Evolutionary conservation across 2,329 filamentous ascomycete species (phyloP), one percentile per base, ranked within the genome.

Genomic region (Metarhizium album): DNA sequence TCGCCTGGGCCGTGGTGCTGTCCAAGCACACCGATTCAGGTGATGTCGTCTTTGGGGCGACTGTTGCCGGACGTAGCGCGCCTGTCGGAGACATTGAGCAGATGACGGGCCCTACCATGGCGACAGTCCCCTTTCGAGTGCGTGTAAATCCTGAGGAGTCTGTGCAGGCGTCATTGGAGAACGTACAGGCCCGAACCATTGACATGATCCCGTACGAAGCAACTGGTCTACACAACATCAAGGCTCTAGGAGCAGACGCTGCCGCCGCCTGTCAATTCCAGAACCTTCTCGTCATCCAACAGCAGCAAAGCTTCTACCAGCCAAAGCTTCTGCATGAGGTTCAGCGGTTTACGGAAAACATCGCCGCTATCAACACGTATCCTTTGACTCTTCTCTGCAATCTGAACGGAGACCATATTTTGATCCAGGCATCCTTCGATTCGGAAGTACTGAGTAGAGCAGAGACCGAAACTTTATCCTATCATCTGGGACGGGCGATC

Each of bases 1-100:
- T 51, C 8, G 57, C 57, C 3, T 59, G 57, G 57, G 42, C 54
- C 13, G 31, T 73, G 6, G 60, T 69, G 3, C 59, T 69, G 1
- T 61, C 63, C 0, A 53, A 65, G 2, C 68, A 70, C 50, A 60
- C 67, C 56, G 61, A 16, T 53, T 63, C 49, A 14, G 4, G 13
- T 18, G 68, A 72, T 45, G 48, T 60, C 1, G 4, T 55, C 4
- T 62, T 59, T 45, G 50, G 50, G 2, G 24, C 24, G 8, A 48
- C 46, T 14, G 20, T 49, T 1, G 57, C 55, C 1, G 62, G 62
- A 5, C 54, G 60, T 4, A 51, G 59, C 7, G 55, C 55, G 1
- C 52, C 56, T 1, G 37, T 64, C 8, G 20, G 31, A 1, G 57
- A 55, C 9, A 52, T 64, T 4, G 53, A 56, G 16, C 38, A 45